Conservation (phyloP, 176 grass and related monocot species). For the Echinochloa phyllopogon region DNA sequence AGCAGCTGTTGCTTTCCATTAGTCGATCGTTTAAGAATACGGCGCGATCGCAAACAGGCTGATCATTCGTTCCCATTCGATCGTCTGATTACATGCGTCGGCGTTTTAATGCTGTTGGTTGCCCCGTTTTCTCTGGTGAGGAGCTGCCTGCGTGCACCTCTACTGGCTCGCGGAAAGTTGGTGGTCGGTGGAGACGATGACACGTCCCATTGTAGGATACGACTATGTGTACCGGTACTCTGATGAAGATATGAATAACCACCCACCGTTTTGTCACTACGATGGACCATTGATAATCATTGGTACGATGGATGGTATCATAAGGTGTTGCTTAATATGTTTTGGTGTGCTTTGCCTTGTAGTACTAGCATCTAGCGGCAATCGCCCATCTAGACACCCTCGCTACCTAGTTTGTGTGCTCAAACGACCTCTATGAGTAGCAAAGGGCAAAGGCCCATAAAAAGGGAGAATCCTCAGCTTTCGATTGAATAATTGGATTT, state of each 20-base stretch:
- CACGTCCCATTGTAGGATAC: not conserved
- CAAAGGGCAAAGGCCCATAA: too few species aligned
- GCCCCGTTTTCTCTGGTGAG: slow-evolving; percentile 49
- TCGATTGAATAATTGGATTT: too few species aligned
- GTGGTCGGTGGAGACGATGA: not conserved
- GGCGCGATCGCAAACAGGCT: not conserved
- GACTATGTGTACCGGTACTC: not conserved
- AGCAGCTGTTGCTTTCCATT: slow-evolving; percentile 28
- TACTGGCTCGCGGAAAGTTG: not conserved
- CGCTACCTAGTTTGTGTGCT: too few species aligned
- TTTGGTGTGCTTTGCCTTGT: too few species aligned
- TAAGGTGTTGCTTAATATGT: too few species aligned
- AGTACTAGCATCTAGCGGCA: too few species aligned
- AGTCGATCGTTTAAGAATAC: slow-evolving; percentile 30
- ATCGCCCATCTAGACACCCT: too few species aligned
- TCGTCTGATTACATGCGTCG: not conserved
- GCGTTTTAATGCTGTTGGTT: slow-evolving; percentile 40
- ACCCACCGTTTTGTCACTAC: not conserved
- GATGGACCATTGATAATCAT: too few species aligned
- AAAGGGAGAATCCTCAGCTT: too few species aligned
- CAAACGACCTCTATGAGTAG: too few species aligned
- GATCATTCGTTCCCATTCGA: not conserved
- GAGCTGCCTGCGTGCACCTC: slow-evolving; percentile 4
- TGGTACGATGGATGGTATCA: too few species aligned
- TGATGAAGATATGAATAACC: not conserved